Percentiles rank a stretch among this genome's conserved stretches.
Conservation (phyloP, 2,329 filamentous ascomycete genomes). For the Dendrostoma leiphaemia region DNA sequence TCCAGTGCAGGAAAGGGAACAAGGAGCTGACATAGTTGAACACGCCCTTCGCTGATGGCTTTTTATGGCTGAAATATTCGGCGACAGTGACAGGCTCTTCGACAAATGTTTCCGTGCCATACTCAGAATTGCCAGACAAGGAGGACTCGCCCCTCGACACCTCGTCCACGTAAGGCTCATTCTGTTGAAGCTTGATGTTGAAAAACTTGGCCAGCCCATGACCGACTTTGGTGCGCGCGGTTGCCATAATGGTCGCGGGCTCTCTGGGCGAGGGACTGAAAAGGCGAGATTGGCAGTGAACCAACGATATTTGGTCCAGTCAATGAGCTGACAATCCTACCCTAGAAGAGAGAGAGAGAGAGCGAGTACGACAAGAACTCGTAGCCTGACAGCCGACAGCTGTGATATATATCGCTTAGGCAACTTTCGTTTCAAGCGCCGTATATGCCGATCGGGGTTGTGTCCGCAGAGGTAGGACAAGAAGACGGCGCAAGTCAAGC, state of each 20-base stretch:
- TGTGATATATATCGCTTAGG: slow-evolving; percentile 13
- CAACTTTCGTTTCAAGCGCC: background rate
- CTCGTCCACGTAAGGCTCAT: slow-evolving; percentile 57
- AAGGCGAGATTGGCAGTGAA: background rate
- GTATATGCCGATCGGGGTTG: background rate
- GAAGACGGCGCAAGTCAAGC: background rate
- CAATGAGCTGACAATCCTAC: background rate
- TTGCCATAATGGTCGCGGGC: slow-evolving; percentile 31
- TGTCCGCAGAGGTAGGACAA: slow-evolving; percentile 11
- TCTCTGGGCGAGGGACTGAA: slow-evolving; percentile 3
- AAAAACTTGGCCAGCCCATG: slow-evolving; percentile 74
- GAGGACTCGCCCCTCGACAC: slow-evolving; percentile 77
- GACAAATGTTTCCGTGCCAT: slow-evolving; percentile 67
- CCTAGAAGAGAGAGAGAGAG: background rate
- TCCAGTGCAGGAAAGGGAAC: slow-evolving; percentile 91
- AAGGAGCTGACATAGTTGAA: slow-evolving; percentile 64
- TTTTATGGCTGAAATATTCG: slow-evolving; percentile 68
- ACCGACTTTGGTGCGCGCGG: slow-evolving; percentile 58
- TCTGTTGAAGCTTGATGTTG: slow-evolving; percentile 76
- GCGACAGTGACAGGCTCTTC: slow-evolving; percentile 74
- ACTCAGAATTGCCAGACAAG: slow-evolving; percentile 63
- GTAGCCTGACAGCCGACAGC: slow-evolving; percentile 1
- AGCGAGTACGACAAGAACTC: background rate
- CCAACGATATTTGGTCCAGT: background rate
- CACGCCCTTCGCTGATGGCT: slow-evolving; percentile 57